Evolutionary conservation across 495 filamentous ascomycete genomes (phyloP), one percentile per base, ranked within the genome.

Genomic region (Recurvomyces mirabilis): DNA sequence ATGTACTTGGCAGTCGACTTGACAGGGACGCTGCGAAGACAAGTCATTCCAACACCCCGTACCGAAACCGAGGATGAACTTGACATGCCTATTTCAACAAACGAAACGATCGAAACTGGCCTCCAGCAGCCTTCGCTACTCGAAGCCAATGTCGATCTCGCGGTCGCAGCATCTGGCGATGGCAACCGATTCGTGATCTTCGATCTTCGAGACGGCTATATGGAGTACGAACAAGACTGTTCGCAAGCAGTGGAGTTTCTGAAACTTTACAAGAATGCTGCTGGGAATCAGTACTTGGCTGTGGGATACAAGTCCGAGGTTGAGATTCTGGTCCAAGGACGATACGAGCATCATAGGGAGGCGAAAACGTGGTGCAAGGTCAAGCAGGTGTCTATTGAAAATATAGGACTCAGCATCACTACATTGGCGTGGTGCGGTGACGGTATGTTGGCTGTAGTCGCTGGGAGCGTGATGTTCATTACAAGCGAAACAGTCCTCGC

Each of bases 381-480:
- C 11, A 50, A 36, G 22, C 12, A 10, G 3, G 11, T 54, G 11
- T 41, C 34, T 1, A 41, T 54, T 15, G n/a, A 23, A 26, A 34
- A 33, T 1, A 29, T 41, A n/a, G 46, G 51, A 4, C 32, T 46
- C 3, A 91, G 85, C 0, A 94, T 99, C 45, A 86, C 86, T 4
- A 89, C 94, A 54, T 89, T 87, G 4, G 81, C 80, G 26, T 99
- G 91, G 91, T 67, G 94, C 14, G 77, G 77, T 38, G 78, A 80
- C 51, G 88, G 87, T 5, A 75, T 84, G 52, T 69, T 96, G 5
- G 78, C 91, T 20, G 78, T 99, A 24, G 88, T 85, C 5, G 80
- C 85, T 2, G 91, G 93, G 0, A 94, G 94, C 55, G 89, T 94
- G 55, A 65, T 99, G n/a, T 88, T 93, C 61, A 68, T 94, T 1